phyloP scores from a whole-genome alignment of 768 basidiomycete genomes.

The Naganishia friedmannii region DNA sequence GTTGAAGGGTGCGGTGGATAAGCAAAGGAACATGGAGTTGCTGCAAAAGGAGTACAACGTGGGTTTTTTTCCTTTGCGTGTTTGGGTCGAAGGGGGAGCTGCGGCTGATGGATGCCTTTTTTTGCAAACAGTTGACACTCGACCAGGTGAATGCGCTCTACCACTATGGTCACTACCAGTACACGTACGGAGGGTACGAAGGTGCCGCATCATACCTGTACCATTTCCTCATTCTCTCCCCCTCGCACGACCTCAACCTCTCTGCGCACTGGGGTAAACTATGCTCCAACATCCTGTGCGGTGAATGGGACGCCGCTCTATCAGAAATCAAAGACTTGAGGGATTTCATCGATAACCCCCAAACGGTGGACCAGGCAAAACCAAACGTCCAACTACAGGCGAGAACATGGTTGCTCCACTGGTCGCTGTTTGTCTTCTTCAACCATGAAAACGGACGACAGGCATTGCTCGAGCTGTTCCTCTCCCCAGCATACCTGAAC shows the following conservation, averaged over 20 bases:
- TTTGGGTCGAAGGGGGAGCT: neutral
- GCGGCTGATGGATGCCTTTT: neutral
- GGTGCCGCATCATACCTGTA: slow-evolving; percentile 96
- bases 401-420: slow-evolving; percentile 93
- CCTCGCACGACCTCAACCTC: slow-evolving; percentile 84
- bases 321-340: slow-evolving; percentile 94
- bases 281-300: slow-evolving; percentile 89
- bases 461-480: slow-evolving; percentile 91
- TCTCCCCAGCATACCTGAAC: slow-evolving; percentile 93
- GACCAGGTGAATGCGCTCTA: slow-evolving; percentile 95
- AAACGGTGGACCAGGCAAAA: slow-evolving; percentile 45
- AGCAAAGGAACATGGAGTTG: slow-evolving; percentile 91
- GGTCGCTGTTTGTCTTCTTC: slow-evolving; percentile 98
- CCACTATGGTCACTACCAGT: slow-evolving; percentile 98
- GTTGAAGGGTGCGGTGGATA: slow-evolving; percentile 75
- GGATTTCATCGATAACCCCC: slow-evolving; percentile 71
- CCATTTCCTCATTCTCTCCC: slow-evolving; percentile 96
- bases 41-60: slow-evolving; percentile 90
- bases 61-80: slow-evolving; percentile 43
- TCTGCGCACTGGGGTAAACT: slow-evolving; percentile 99
- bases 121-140: slow-evolving; percentile 69
- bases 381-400: slow-evolving; percentile 80
- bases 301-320: slow-evolving; percentile 90
- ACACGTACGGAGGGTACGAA: slow-evolving; percentile 95
- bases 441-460: slow-evolving; percentile 90